phyloP scores from a whole-genome alignment of 2,329 filamentous ascomycete species.

The Chalara sp. region DNA sequence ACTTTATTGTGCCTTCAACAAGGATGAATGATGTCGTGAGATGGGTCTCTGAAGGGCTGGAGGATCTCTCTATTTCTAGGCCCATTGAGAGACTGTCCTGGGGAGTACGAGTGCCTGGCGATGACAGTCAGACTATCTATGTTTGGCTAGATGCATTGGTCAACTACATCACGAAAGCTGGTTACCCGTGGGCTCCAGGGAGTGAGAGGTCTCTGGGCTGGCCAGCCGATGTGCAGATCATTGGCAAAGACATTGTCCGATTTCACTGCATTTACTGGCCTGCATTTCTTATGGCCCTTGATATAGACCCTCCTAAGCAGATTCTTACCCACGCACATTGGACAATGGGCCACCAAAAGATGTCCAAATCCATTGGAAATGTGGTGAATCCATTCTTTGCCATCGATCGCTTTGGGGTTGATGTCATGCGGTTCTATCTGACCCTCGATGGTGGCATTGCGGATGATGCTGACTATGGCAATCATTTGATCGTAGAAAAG shows the following conservation, averaged over 20 bases:
- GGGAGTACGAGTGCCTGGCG: slow-evolving; percentile 85
- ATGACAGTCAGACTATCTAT: slow-evolving; percentile 84
- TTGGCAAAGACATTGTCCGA: slow-evolving; percentile 93
- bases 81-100: slow-evolving; percentile 72
- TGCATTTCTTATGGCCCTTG: slow-evolving; percentile 84
- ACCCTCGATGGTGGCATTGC: slow-evolving; percentile 70
- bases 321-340: slow-evolving; percentile 91
- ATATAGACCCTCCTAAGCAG: slow-evolving; percentile 68
- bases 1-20: slow-evolving; percentile 65
- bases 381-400: slow-evolving; percentile 93
- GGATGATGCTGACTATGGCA: slow-evolving; percentile 80
- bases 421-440: slow-evolving; percentile 85
- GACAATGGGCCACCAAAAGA: slow-evolving; percentile 87
- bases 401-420: slow-evolving; percentile 79
- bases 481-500: slow-evolving; percentile 62
- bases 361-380: slow-evolving; percentile 94
- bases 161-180: slow-evolving; percentile 85
- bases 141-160: slow-evolving; percentile 96
- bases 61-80: slow-evolving; percentile 84
- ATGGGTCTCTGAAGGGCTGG: slow-evolving; percentile 70
- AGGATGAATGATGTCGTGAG: slow-evolving; percentile 74
- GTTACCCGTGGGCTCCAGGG: slow-evolving; percentile 74
- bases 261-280: slow-evolving; percentile 99
- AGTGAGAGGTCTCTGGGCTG: slow-evolving; percentile 60
- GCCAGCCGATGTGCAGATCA: slow-evolving; percentile 87